Evolutionary conservation across 2,329 filamentous ascomycete species (phyloP), one percentile per base, ranked within the genome.

Genomic region (Exophiala sideris): DNA sequence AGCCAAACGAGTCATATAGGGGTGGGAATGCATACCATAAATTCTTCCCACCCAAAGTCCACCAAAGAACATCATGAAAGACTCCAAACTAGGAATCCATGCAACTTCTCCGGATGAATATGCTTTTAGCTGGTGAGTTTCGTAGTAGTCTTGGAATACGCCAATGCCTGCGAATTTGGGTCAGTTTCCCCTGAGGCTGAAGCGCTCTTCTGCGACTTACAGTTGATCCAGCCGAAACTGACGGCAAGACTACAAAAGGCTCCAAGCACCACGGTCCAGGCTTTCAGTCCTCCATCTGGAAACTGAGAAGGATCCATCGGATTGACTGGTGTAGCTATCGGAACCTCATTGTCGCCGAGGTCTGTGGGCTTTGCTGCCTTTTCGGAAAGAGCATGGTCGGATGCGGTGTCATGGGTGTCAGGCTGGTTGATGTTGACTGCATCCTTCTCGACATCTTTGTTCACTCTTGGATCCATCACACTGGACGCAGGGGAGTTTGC

Each of bases 111-210:
- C 80, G 1, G 79, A 64, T 0, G 79, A 77, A 57, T 81, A 79
- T 2, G 71, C 47, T 8, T 62, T 66, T 2, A 85, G 68, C 16
- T 78, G 73, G 7, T 77, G 68, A 3, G 67, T 72, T 56, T 82
- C 69, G 62, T 85, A 85, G 64, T 83, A 83, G n/a, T 77, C 74
- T 63, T 85, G 81, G 61, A 84, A 84, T 12, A 79, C 71, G 9
- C 81, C 81, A 12, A 76, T 68, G 29, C 62, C 64, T 63, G 24
- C 14, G 20, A 24, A 45, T 20, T 38, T 48, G 74, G 32, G 18
- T 36, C 11, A 42, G 39, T 47, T n/a, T n/a, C n/a, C n/a, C n/a
- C n/a, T 47, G 39, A 18, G 32, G 14, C 18, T 29, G 21, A 16
- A 7, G 21, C 11, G 45, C 16, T 41, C 20, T 8, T 41, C 32